A percentile compares a stretch with the other conserved stretches of the same genome.
Conservation (phyloP, 306 rosid species). For the Crotalaria pallida region DNA sequence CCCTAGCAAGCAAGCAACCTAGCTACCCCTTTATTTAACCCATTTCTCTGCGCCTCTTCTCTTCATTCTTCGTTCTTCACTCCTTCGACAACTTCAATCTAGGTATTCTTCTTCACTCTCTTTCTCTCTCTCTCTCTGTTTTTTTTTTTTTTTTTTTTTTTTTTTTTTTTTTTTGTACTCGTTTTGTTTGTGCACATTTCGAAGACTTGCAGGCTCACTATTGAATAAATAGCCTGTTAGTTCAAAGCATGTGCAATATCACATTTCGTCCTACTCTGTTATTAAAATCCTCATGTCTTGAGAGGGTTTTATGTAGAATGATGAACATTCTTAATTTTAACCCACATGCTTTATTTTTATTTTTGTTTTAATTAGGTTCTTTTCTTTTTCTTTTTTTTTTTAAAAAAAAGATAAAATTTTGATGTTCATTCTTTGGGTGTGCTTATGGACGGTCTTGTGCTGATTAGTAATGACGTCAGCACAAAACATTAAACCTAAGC, state of each 20-base stretch:
- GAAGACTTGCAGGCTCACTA: constrained; percentile 57
- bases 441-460: constrained; percentile 76
- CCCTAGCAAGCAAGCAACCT: constrained; percentile 26
- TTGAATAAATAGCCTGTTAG: constrained; percentile 31
- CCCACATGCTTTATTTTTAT: background rate
- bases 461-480: constrained; percentile 36
- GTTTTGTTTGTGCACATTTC: constrained; percentile 42
- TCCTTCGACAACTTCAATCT: no score
- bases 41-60: background rate
- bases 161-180: background rate
- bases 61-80: background rate
- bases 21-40: constrained; percentile 12
- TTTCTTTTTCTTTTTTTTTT: background rate
- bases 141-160: background rate
- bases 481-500: constrained; percentile 67
- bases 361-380: background rate
- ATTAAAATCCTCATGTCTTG: constrained; percentile 26
- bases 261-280: constrained; percentile 9
- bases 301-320: constrained; percentile 37
- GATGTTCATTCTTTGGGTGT: background rate
- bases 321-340: constrained; percentile 30
- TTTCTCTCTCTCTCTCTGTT: no score
- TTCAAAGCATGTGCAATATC: constrained; percentile 74
- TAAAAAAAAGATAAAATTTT: no score
- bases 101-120: no score